Percentiles rank a stretch among this genome's conserved stretches.
These are phyloP conservation scores for Bocquillonia castaneifolia DNA, from an alignment of 441 rosid species.

Conservation along the genomic window DNA sequence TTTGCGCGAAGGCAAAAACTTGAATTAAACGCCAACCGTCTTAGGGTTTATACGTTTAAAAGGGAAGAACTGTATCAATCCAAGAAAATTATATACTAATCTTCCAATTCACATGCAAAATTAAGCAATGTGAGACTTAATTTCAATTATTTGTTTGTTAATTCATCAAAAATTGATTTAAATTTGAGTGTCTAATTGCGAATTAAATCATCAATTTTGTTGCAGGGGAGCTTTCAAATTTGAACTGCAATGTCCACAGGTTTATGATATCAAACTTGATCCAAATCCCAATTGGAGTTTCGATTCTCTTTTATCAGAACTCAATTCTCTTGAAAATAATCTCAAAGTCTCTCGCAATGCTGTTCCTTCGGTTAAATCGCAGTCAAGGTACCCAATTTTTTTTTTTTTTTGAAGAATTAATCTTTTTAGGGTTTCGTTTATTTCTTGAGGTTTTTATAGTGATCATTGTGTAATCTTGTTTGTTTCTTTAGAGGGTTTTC, in stretches of 20 bases:
- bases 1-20: neutral
- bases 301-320: slow-evolving; percentile 47
- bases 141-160: too few species aligned
- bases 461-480: neutral
- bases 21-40: neutral
- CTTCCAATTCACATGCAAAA: too few species aligned
- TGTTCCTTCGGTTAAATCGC: slow-evolving; percentile 40
- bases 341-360: slow-evolving; percentile 39
- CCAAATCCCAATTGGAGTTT: slow-evolving; percentile 80
- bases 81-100: too few species aligned
- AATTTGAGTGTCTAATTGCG: neutral
- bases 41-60: neutral
- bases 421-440: neutral
- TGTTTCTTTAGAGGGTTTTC: slow-evolving; percentile 19
- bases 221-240: slow-evolving; percentile 55
- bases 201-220: neutral
- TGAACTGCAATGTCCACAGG: slow-evolving; percentile 52
- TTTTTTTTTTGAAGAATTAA: neutral
- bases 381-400: slow-evolving; percentile 33
- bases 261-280: slow-evolving; percentile 53
- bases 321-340: slow-evolving; percentile 57
- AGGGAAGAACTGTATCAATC: neutral
- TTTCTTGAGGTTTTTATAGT: neutral
- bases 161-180: neutral
- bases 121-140: slow-evolving; percentile 11